phyloP scores from a whole-genome alignment of 192 early-diverging fungal genomes.

The Kickxella alabastrina region DNA sequence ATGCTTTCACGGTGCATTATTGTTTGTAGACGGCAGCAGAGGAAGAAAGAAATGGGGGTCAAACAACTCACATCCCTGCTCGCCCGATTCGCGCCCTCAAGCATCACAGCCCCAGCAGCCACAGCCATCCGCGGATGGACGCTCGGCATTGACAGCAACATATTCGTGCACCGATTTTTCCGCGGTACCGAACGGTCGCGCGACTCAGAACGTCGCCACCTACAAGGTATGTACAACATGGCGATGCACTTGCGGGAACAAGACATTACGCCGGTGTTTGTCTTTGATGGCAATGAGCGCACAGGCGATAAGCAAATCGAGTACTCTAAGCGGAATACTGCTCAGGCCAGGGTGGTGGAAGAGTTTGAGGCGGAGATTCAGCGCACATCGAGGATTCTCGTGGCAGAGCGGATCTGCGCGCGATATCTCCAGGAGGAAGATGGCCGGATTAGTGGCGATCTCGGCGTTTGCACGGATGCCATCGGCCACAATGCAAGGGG shows the following conservation, averaged over 20 bases:
- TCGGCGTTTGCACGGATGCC: background rate
- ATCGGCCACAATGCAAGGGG: no score
- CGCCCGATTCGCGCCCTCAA: constrained; percentile 49
- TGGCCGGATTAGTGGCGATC: background rate
- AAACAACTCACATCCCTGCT: constrained; percentile 55
- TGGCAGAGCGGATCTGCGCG: constrained; percentile 8
- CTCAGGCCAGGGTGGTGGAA: background rate
- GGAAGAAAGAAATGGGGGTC: constrained; percentile 62
- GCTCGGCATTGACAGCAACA: constrained; percentile 55
- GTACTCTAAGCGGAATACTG: constrained; percentile 3
- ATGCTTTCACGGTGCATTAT: no score
- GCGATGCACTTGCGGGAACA: constrained; percentile 46
- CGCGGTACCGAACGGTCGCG: constrained; percentile 37
- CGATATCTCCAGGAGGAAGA: background rate
- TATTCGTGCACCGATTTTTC: constrained; percentile 57
- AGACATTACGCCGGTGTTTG: constrained; percentile 61
- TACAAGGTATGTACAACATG: constrained; percentile 60
- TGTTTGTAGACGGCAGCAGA: no score
- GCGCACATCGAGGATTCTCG: constrained; percentile 20
- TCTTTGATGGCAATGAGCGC: constrained; percentile 61
- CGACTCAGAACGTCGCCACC: constrained; percentile 50
- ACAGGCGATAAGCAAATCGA: constrained; percentile 56
- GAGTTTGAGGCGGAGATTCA: constrained; percentile 15
- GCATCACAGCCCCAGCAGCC: constrained; percentile 35
- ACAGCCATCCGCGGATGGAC: constrained; percentile 42